phyloP scores from a whole-genome alignment of 108 stramenopile species.

The Cylindrotheca fusiformis region DNA sequence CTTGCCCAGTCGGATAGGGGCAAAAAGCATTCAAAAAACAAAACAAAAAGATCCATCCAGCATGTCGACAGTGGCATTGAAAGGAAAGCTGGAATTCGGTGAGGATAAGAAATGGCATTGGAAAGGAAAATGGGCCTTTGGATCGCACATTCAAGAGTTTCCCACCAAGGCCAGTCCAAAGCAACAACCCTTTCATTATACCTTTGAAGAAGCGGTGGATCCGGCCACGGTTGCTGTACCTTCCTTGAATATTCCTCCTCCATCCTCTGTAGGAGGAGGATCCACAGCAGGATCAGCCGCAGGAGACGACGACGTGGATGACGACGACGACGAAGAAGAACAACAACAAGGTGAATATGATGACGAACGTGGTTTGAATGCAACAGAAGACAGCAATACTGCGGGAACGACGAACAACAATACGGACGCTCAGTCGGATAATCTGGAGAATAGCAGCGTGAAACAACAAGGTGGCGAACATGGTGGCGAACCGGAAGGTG shows the following conservation, averaged over 20 bases:
- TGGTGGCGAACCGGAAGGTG: not conserved
- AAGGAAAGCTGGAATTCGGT: slow-evolving; percentile 17
- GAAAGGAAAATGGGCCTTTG: slow-evolving; percentile 74
- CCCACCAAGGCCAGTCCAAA: slow-evolving; percentile 5
- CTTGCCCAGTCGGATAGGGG: no score
- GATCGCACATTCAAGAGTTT: slow-evolving; percentile 23
- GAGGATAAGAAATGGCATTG: slow-evolving; percentile 47
- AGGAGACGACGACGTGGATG: slow-evolving; percentile 5
- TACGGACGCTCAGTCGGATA: not conserved
- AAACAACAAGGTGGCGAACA: not conserved
- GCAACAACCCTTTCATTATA: slow-evolving; percentile 53
- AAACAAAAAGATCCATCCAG: no score
- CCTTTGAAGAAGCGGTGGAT: slow-evolving; percentile 34
- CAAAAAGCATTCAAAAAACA: no score
- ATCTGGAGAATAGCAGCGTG: not conserved
- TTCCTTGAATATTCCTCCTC: slow-evolving; percentile 5
- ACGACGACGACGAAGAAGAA: slow-evolving; percentile 21
- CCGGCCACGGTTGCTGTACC: slow-evolving; percentile 48
- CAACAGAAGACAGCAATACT: not conserved
- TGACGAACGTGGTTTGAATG: not conserved
- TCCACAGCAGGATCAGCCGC: not conserved
- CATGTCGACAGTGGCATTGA: slow-evolving; percentile 33
- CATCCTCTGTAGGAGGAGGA: not conserved
- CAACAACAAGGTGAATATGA: not conserved
- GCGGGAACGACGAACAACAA: not conserved